Evolutionary conservation across 2,329 filamentous ascomycete species (phyloP).

Genomic region (Phialophora chinensis): DNA sequence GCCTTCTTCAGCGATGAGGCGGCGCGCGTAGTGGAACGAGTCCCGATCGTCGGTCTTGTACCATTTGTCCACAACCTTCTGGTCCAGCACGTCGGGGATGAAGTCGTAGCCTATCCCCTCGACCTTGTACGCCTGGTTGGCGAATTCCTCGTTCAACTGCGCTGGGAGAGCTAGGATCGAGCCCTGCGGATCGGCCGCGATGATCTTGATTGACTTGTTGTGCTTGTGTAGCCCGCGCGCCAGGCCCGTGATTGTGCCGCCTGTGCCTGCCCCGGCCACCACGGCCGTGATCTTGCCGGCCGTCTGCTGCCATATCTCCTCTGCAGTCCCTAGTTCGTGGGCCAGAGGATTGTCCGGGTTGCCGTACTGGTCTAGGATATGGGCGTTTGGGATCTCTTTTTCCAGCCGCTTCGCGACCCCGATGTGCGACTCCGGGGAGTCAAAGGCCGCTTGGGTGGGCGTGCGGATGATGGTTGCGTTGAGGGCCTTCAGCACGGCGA

Average conservation of each 20-base stretch:
- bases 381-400: slow-evolving; percentile 94
- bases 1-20: slow-evolving; percentile 92
- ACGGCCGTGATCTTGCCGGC: slow-evolving; percentile 80
- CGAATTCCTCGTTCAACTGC: slow-evolving; percentile 75
- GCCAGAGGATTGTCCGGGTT: slow-evolving; percentile 91
- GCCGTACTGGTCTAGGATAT: slow-evolving; percentile 95
- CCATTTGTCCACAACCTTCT: slow-evolving; percentile 83
- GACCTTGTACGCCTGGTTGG: slow-evolving; percentile 91
- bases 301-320: slow-evolving; percentile 95
- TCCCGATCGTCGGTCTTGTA: slow-evolving; percentile 97
- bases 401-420: slow-evolving; percentile 87
- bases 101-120: slow-evolving; percentile 99
- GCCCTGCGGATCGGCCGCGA: slow-evolving; percentile 90
- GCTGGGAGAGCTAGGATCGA: slow-evolving; percentile 87
- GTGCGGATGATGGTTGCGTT: slow-evolving; percentile 98
- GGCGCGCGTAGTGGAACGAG: slow-evolving; percentile 86
- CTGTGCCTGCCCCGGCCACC: slow-evolving; percentile 91
- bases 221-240: slow-evolving; percentile 86
- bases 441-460: slow-evolving; percentile 92
- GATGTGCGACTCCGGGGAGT: slow-evolving; percentile 94
- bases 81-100: slow-evolving; percentile 89
- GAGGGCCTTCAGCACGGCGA: slow-evolving; percentile 88
- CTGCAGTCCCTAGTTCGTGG: slow-evolving; percentile 90
- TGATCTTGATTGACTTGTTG: slow-evolving; percentile 80
- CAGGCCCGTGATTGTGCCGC: slow-evolving; percentile 91